Conservation (phyloP, 441 rosid genomes). For the Populus hybrid region DNA sequence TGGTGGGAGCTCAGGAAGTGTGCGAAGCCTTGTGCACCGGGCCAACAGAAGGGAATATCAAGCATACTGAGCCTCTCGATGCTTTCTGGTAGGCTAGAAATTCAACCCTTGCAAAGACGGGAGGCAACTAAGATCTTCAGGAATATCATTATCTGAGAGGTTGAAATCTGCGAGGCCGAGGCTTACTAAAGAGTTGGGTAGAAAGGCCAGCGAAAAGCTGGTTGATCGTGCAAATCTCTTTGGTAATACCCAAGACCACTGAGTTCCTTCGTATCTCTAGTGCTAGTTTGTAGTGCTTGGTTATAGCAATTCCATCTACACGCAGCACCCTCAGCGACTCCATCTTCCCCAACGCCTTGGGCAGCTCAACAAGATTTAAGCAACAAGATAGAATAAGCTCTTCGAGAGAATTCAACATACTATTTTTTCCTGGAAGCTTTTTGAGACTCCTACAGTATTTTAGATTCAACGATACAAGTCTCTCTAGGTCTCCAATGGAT, state of each 20-base stretch:
- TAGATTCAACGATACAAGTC: conserved; percentile 15
- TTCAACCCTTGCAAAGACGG: conserved; percentile 7
- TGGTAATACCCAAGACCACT: conserved; percentile 9
- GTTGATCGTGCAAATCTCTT: conserved; percentile 11
- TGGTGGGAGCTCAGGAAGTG: conserved; percentile 22
- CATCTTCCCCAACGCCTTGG: conserved; percentile 12
- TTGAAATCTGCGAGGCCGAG: conserved; percentile 16
- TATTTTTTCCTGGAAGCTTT: conserved; percentile 10
- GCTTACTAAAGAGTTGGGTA: conserved; percentile 18
- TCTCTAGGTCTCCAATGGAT: conserved; percentile 17
- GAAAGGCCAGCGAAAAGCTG: not conserved
- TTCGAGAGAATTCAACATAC: conserved; percentile 21
- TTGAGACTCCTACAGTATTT: conserved; percentile 16
- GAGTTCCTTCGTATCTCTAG: not conserved
- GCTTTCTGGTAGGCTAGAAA: conserved; percentile 14
- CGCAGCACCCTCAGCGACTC: conserved; percentile 21
- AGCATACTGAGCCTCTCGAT: conserved; percentile 15
- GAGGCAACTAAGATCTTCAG: conserved; percentile 17
- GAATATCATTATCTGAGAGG: conserved; percentile 13
- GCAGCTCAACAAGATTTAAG: conserved; percentile 22
- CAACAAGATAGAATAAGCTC: conserved; percentile 30
- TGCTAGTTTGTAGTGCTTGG: too few relatives aligned
- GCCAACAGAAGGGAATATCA: conserved; percentile 4
- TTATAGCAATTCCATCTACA: conserved; percentile 17
- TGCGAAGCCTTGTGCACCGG: conserved; percentile 14